phyloP scores from a whole-genome alignment of 2,329 filamentous ascomycete genomes.

The Talaromyces sp. region DNA sequence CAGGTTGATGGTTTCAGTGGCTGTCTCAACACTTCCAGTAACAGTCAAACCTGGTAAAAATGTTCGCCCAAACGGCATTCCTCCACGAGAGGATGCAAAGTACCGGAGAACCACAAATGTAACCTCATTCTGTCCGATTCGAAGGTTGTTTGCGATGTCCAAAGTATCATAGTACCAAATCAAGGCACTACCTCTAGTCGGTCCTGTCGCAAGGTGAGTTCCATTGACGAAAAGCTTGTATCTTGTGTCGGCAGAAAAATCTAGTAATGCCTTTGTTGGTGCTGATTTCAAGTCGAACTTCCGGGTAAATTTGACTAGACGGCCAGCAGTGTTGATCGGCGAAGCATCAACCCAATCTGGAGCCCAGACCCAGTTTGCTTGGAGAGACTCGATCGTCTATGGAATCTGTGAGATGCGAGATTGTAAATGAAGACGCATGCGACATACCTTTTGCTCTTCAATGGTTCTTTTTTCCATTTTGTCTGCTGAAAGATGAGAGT shows the following conservation, averaged over 20 bases:
- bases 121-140: conserved; percentile 25
- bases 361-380: conserved; percentile 45
- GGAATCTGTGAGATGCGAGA: background rate
- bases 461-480: background rate
- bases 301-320: conserved; percentile 36
- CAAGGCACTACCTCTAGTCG: conserved; percentile 37
- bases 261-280: conserved; percentile 25
- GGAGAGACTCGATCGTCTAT: conserved; percentile 38
- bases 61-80: conserved; percentile 34
- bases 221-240: conserved; percentile 49
- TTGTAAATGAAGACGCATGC: too few species aligned
- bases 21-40: conserved; percentile 23
- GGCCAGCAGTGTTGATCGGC: conserved; percentile 34
- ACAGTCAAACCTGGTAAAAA: conserved; percentile 32
- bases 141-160: conserved; percentile 30
- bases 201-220: conserved; percentile 39
- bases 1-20: conserved; percentile 13
- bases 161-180: conserved; percentile 39
- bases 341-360: conserved; percentile 40
- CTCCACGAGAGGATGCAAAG: conserved; percentile 29
- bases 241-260: conserved; percentile 46
- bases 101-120: conserved; percentile 30
- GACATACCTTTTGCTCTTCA: background rate
- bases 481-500: background rate
- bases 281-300: conserved; percentile 20